Percentiles rank a stretch among this genome's conserved stretches.
Conservation (phyloP, 2,329 filamentous ascomycete genomes). For the Cadophora gregata region DNA sequence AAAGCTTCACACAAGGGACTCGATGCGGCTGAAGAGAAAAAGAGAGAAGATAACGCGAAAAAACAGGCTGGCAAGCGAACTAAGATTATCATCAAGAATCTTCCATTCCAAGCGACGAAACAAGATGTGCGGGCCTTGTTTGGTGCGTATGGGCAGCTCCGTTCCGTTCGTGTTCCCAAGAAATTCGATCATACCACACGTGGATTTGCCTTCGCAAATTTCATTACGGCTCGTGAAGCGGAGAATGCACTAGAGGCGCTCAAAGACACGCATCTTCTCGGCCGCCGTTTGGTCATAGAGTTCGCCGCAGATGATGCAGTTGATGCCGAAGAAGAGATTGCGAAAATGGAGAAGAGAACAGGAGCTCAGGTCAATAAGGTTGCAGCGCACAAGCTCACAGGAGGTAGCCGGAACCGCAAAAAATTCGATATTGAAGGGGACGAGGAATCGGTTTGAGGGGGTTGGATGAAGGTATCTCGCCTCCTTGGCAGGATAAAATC, state of each 20-base stretch:
- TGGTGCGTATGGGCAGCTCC: conserved; percentile 87
- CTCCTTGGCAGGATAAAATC: conserved; percentile 18
- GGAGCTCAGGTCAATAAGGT: conserved; percentile 90
- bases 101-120: conserved; percentile 94
- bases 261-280: conserved; percentile 90
- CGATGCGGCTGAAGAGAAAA: conserved; percentile 86
- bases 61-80: conserved; percentile 78
- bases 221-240: conserved; percentile 88
- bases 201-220: conserved; percentile 97
- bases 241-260: conserved; percentile 89
- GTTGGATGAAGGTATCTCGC: conserved; percentile 18
- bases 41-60: conserved; percentile 82
- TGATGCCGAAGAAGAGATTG: conserved; percentile 94
- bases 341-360: conserved; percentile 96
- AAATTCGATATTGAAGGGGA: conserved; percentile 85
- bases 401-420: conserved; percentile 79
- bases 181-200: conserved; percentile 89
- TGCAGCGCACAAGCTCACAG: conserved; percentile 85
- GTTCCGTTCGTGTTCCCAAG: conserved; percentile 91
- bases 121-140: conserved; percentile 89
- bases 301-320: conserved; percentile 88
- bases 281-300: conserved; percentile 86
- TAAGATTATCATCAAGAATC: conserved; percentile 97
- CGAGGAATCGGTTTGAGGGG: conserved; percentile 47
- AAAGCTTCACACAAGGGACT: conserved; percentile 85